phyloP scores from a whole-genome alignment of 164 flowering plant genomes.

The Saururus chinensis region DNA sequence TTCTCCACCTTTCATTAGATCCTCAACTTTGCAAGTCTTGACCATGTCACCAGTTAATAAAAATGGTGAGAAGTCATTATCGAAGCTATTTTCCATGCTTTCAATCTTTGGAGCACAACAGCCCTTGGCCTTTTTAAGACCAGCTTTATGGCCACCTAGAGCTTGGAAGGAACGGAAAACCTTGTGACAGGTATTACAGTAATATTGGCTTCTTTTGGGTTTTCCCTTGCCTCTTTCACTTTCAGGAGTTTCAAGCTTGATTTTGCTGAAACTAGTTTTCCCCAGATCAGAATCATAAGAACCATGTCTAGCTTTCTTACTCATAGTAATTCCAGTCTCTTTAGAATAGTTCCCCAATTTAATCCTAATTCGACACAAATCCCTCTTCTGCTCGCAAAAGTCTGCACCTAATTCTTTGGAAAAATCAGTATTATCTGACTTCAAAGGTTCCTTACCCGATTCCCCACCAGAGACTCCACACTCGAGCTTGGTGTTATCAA shows the following conservation, averaged over 20 bases:
- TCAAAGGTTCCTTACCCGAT: no score
- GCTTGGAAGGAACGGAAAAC: slow-evolving; percentile 43
- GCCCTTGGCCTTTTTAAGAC: slow-evolving; percentile 31
- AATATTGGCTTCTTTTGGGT: slow-evolving; percentile 29
- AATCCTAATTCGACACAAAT: slow-evolving; percentile 6
- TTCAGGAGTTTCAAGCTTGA: slow-evolving; percentile 15
- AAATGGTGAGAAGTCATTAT: slow-evolving; percentile 13
- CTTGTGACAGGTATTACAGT: slow-evolving; percentile 40
- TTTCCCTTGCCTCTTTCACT: slow-evolving; percentile 16
- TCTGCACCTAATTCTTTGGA: slow-evolving; percentile 18
- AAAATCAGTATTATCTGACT: no score
- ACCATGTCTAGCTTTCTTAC: no score
- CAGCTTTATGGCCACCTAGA: slow-evolving; percentile 50
- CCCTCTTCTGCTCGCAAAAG: slow-evolving; percentile 5
- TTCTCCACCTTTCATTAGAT: background rate
- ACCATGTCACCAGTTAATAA: slow-evolving; percentile 12
- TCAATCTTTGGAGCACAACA: slow-evolving; percentile 25
- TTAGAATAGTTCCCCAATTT: slow-evolving; percentile 17
- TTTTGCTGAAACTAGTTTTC: no score
- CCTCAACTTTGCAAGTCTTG: slow-evolving; percentile 9
- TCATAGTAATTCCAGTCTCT: slow-evolving; percentile 3
- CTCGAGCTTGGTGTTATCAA: slow-evolving; percentile 3
- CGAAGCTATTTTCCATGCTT: slow-evolving; percentile 36
- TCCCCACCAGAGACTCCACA: no score
- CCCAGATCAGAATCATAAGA: no score